A percentile compares a stretch with the other conserved stretches of the same genome.
phyloP scores from a whole-genome alignment of 345 rosid species.

The Pseudoturritis turrita region DNA sequence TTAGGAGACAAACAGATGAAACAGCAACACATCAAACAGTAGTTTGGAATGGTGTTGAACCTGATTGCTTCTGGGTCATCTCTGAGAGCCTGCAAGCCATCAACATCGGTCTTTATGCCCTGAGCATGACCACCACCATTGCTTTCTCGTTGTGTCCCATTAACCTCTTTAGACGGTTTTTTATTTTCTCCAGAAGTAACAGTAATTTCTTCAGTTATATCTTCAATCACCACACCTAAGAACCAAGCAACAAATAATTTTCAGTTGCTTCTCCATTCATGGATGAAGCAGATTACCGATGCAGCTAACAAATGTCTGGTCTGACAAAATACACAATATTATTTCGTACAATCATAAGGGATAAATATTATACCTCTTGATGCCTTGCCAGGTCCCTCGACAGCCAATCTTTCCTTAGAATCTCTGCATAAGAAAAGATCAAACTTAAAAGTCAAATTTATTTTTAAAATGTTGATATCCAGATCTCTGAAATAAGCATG shows the following conservation, averaged over 20 bases:
- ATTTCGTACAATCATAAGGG: constrained; percentile 1
- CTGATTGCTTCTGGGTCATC: constrained; percentile 82
- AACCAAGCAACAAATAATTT: neutral
- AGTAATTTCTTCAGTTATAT: constrained; percentile 59
- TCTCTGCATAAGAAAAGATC: constrained; percentile 39
- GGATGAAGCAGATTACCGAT: neutral
- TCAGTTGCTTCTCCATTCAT: neutral
- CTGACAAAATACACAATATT: neutral
- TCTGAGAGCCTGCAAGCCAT: constrained; percentile 53
- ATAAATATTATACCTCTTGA: constrained; percentile 41
- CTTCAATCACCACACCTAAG: constrained; percentile 68
- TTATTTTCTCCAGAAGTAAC: constrained; percentile 34
- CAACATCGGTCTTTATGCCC: constrained; percentile 38
- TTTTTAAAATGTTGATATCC: neutral
- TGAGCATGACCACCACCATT: constrained; percentile 6
- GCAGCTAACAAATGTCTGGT: constrained; percentile 7
- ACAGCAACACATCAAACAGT: constrained; percentile 12
- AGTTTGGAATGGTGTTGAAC: constrained; percentile 34
- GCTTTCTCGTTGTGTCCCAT: constrained; percentile 32
- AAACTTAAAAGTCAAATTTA: neutral
- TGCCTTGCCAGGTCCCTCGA: constrained; percentile 48
- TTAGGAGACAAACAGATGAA: constrained; percentile 4
- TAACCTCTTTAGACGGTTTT: constrained; percentile 27
- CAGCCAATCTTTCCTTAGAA: constrained; percentile 46
- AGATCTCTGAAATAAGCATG: constrained; percentile 3